phyloP scores from a whole-genome alignment of 257 asterid genomes.

The Solanum habrochaites region DNA sequence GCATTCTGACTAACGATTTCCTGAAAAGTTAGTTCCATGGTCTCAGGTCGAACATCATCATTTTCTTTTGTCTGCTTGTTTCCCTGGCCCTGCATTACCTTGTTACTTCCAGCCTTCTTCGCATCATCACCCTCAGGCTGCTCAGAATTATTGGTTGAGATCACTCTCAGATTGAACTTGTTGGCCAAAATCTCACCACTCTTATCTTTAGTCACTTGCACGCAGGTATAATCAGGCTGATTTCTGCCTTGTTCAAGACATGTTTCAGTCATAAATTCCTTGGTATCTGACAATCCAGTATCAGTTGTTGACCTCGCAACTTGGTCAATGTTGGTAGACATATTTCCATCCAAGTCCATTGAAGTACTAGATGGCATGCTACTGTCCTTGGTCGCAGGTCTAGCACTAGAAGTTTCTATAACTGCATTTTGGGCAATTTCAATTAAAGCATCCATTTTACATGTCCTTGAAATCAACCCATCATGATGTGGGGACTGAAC shows the following conservation, averaged over 20 bases:
- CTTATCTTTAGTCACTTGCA: slow-evolving; percentile 15
- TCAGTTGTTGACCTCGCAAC: slow-evolving; percentile 21
- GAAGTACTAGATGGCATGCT: slow-evolving; percentile 15
- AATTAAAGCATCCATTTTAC: slow-evolving; percentile 43
- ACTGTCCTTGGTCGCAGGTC: slow-evolving; percentile 12
- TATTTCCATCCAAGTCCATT: slow-evolving; percentile 29
- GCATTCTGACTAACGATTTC: slow-evolving; percentile 33
- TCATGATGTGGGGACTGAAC: slow-evolving; percentile 26
- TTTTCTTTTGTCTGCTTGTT: slow-evolving; percentile 16
- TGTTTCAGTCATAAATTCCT: slow-evolving; percentile 16
- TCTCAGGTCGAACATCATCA: slow-evolving; percentile 23
- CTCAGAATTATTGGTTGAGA: slow-evolving; percentile 20
- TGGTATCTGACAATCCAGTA: slow-evolving; percentile 23
- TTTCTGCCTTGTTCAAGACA: slow-evolving; percentile 16
- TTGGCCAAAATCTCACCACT: slow-evolving; percentile 16
- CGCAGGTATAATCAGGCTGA: slow-evolving; percentile 16
- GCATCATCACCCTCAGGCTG: slow-evolving; percentile 20
- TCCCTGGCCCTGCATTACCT: slow-evolving; percentile 22
- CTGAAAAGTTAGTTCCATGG: slow-evolving; percentile 31
- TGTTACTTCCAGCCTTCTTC: slow-evolving; percentile 19
- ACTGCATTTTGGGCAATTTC: slow-evolving; percentile 44
- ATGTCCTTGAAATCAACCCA: slow-evolving; percentile 19
- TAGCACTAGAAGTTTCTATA: slow-evolving; percentile 24
- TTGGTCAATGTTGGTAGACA: slow-evolving; percentile 13
- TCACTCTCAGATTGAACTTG: slow-evolving; percentile 16